Percentiles rank a stretch among this genome's conserved stretches.
Conservation (phyloP, 177 flowering plant genomes). For the Vitis hybrid region DNA sequence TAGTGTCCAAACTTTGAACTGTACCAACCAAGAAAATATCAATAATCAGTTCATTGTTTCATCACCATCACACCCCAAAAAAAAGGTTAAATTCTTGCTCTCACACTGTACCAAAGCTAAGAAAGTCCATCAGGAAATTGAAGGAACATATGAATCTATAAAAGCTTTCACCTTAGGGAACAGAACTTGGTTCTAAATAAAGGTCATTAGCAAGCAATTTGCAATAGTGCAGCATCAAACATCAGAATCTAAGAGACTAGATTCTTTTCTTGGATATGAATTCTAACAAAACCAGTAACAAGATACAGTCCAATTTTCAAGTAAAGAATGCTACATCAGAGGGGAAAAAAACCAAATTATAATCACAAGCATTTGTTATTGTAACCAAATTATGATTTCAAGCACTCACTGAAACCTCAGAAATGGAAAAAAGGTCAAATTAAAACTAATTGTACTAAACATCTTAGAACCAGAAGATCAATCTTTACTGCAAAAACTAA, state of each 20-base stretch:
- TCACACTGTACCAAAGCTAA: no score
- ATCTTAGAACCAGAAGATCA: neutral
- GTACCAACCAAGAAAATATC: no score
- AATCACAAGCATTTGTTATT: neutral
- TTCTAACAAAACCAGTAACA: neutral
- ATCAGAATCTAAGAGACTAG: neutral
- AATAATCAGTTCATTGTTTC: no score
- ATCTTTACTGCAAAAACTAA: neutral
- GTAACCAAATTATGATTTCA: neutral
- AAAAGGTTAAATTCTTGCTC: no score
- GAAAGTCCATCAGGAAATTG: neutral
- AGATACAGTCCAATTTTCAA: neutral
- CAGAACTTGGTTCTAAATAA: conserved; percentile 5
- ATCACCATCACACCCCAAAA: no score
- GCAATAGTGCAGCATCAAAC: neutral
- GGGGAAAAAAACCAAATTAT: neutral
- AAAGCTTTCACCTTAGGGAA: conserved; percentile 1
- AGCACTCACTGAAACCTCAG: neutral
- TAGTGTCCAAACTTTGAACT: neutral
- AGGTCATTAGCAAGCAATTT: neutral
- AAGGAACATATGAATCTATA: neutral
- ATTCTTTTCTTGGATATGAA: conserved; percentile 10
- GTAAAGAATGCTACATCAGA: neutral
- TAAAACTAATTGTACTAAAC: neutral
- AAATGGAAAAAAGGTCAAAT: neutral